Base-by-base conservation (phyloP, 106 monocot genomes). In the Platanthera zijinensis region DNA sequence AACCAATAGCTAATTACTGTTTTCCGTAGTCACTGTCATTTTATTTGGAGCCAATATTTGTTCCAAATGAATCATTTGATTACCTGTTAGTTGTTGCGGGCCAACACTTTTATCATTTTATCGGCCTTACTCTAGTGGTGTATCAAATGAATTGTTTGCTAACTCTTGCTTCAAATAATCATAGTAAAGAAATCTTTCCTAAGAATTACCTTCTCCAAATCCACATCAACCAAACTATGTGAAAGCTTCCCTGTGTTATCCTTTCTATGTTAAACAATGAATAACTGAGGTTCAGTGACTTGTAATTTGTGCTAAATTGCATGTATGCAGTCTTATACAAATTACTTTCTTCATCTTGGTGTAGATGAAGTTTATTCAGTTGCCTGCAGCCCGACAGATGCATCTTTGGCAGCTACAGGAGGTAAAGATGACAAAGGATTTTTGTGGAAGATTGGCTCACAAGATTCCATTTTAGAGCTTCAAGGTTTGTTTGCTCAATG, bases 401-500 rank as follows among this genome's bases (percentile, higher is more conserved):
- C 84, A 57, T 81, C 81, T 39, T 72, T 92, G 75, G 89, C 94
- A 28, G 89, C 99, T 21, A 90, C 99, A 18, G 99, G 99, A 47
- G 90, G 99, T 52, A 87, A 88, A 79, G 99, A 99, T 83, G 90
- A 99, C 76, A 94, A 76, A 80, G 92, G 92, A 51, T 99, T 87
- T 75, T 32, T 90, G 70, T 99, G 99, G 99, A 92, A 81, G 71
- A 88, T 94, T 76, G 88, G 90, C 15, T 83, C 76, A 73, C 77
- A 74, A 78, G 86, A 87, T 73, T 78, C 69, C 69, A 53, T 50
- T 54, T 25, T 85, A 15, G 88, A 99, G 77, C 92, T 99, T 21
- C 75, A 87, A 88, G 99, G 95, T 95, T 53, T 59, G 76, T 56
- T 48, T 50, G 1, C 45, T 70, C 15, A 67, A 11, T 67, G n/a